Percentiles rank a stretch among this genome's conserved stretches.
Evolutionary conservation across 768 basidiomycete species (phyloP).

Genomic region (Agrocybe praecox): DNA sequence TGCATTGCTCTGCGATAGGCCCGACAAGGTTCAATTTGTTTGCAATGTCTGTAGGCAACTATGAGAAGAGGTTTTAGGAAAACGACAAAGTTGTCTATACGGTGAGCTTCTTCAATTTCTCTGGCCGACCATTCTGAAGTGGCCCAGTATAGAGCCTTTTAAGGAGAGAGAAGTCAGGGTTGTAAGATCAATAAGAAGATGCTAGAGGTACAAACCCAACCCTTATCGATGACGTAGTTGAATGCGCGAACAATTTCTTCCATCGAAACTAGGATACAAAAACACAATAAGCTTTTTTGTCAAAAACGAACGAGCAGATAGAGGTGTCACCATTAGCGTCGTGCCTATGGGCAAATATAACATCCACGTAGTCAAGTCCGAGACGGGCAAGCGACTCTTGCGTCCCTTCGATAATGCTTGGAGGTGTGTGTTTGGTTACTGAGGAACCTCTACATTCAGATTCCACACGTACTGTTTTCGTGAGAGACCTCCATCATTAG

Average conservation of each 20-base stretch:
- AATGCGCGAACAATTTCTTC: conserved; percentile 81
- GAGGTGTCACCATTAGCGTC: conserved; percentile 59
- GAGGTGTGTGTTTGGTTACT: neutral
- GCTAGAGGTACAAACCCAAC: conserved; percentile 53
- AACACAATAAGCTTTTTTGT: neutral
- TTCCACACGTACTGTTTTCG: conserved; percentile 49
- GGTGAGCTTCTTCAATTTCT: conserved; percentile 68
- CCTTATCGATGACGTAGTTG: conserved; percentile 70
- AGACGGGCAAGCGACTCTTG: conserved; percentile 64
- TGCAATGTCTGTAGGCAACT: conserved; percentile 53
- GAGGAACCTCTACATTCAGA: neutral
- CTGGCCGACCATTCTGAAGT: conserved; percentile 77
- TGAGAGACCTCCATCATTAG: conserved; percentile 55
- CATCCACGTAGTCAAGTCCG: conserved; percentile 70
- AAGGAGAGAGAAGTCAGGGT: neutral
- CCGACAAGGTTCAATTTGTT: conserved; percentile 62
- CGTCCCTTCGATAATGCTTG: conserved; percentile 75
- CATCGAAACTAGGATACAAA: conserved; percentile 45
- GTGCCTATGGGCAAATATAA: conserved; percentile 66
- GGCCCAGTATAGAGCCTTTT: conserved; percentile 65
- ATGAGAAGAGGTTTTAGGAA: neutral
- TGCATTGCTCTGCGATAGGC: conserved; percentile 78
- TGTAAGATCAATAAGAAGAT: neutral
- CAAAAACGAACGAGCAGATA: conserved; percentile 5
- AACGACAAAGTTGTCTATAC: conserved; percentile 40